Evolutionary conservation across 441 rosid species (phyloP).

Genomic region (Adansonia grandidieri): DNA sequence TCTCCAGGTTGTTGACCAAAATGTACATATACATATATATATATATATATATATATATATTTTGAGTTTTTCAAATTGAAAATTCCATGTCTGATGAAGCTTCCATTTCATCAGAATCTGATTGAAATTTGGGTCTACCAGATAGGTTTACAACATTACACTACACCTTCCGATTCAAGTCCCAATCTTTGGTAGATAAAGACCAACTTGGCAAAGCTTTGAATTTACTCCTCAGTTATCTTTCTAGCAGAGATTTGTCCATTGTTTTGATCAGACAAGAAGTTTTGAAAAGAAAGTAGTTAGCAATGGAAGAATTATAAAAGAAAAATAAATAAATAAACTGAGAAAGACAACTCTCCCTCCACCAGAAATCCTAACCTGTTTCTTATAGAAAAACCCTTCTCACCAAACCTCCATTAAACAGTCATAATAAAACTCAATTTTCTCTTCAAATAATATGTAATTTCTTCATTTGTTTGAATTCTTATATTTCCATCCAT

Average conservation of each 20-base stretch:
- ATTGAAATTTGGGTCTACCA: constrained; percentile 6
- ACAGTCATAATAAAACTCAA: constrained; percentile 18
- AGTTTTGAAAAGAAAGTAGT: constrained; percentile 30
- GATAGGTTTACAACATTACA: not conserved
- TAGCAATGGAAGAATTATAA: constrained; percentile 16
- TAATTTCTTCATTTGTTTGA: too few species aligned
- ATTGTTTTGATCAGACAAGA: not conserved
- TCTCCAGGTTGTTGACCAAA: not conserved
- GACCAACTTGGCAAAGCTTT: constrained; percentile 51
- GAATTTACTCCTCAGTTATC: constrained; percentile 40
- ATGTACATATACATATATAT: too few species aligned
- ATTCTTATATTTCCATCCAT: too few species aligned
- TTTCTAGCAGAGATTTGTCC: not conserved
- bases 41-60: too few species aligned
- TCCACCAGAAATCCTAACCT: constrained; percentile 58
- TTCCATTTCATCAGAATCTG: constrained; percentile 23
- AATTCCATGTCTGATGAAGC: constrained; percentile 5
- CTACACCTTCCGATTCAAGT: not conserved
- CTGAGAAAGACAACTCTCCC: constrained; percentile 59
- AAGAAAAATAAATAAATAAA: not conserved
- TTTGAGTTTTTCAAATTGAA: too few species aligned
- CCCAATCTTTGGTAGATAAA: constrained; percentile 33
- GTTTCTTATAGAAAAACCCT: constrained; percentile 57
- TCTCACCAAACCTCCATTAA: constrained; percentile 71
- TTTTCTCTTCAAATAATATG: too few species aligned